phyloP scores from a whole-genome alignment of 2,329 filamentous ascomycete species.

The Juglanconis sp. region DNA sequence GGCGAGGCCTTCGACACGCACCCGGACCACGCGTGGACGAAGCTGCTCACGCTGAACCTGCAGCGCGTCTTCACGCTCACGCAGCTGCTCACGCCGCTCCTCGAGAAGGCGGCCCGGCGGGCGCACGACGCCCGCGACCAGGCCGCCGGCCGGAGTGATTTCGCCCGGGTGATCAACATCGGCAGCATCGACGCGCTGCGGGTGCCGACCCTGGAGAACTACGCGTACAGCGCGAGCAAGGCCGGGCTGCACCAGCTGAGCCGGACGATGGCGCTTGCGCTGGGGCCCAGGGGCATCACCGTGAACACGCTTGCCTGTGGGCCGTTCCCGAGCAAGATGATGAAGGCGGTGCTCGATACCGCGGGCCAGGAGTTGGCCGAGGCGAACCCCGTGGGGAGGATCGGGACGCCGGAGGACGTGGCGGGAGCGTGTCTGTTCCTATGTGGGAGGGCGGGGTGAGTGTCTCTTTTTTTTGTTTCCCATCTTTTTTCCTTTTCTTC shows the following conservation, averaged over 20 bases:
- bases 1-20: constrained; percentile 58
- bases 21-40: constrained; percentile 56
- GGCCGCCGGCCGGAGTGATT: constrained; percentile 32
- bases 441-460: constrained; percentile 60
- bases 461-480: constrained; percentile 7
- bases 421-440: constrained; percentile 71
- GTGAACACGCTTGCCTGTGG: constrained; percentile 70
- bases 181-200: constrained; percentile 61
- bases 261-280: constrained; percentile 55
- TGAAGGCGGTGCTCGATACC: constrained; percentile 56
- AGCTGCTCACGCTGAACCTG: constrained; percentile 62
- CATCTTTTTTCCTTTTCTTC: background rate
- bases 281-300: constrained; percentile 59
- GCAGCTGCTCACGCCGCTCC: constrained; percentile 56
- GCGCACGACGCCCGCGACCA: constrained; percentile 25
- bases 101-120: constrained; percentile 43
- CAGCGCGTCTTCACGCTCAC: constrained; percentile 67
- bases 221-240: constrained; percentile 59
- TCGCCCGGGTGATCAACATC: constrained; percentile 62
- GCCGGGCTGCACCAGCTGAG: constrained; percentile 63
- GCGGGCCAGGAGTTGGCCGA: constrained; percentile 52
- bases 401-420: constrained; percentile 66
- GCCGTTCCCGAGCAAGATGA: constrained; percentile 68
- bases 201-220: constrained; percentile 58
- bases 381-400: constrained; percentile 62